phyloP scores from a whole-genome alignment of 2,329 filamentous ascomycete genomes.

The Akanthomyces muscarius region DNA sequence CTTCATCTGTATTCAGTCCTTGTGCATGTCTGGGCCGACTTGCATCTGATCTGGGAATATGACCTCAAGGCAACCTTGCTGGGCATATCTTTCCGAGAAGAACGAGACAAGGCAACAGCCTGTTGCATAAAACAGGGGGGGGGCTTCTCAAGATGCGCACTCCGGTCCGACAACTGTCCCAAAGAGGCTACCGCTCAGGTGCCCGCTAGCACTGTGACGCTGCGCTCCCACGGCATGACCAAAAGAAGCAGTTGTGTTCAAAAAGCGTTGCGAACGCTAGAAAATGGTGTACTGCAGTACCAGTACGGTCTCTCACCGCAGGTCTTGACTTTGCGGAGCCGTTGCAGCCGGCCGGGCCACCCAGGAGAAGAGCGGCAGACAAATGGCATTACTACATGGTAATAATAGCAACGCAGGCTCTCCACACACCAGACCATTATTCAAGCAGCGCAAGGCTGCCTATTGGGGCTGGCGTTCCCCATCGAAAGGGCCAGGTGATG shows the following conservation, averaged over 20 bases:
- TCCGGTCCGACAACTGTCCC: conserved; percentile 4
- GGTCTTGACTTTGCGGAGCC: conserved; percentile 11
- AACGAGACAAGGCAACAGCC: not conserved
- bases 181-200: not conserved
- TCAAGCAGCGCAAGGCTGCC: conserved; percentile 2
- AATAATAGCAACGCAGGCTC: not conserved
- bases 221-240: conserved; percentile 1
- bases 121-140: not conserved
- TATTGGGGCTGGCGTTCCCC: not conserved
- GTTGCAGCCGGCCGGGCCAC: not conserved
- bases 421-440: not conserved
- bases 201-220: not conserved
- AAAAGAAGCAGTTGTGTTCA: not conserved
- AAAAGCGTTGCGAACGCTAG: not conserved
- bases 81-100: not conserved
- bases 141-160: not conserved
- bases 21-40: not conserved
- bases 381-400: conserved; percentile 2
- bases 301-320: not conserved
- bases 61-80: not conserved
- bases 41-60: not conserved
- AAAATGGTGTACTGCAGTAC: no score
- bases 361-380: not conserved
- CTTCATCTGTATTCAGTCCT: not conserved
- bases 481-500: conserved; percentile 6